Conservation (phyloP, 164 flowering plant species). For the Umbilicus rupestris region DNA sequence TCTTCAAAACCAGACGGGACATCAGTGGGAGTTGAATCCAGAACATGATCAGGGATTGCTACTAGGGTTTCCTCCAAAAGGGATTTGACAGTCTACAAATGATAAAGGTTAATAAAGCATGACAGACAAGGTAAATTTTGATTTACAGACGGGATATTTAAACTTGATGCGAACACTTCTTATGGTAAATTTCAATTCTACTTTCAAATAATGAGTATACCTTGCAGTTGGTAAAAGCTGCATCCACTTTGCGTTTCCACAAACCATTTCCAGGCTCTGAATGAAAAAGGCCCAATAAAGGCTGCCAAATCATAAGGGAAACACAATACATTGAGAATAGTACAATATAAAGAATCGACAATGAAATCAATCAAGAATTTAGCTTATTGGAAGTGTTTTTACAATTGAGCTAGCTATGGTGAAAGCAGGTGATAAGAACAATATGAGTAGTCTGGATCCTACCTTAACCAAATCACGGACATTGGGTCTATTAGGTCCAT, state of each 20-base stretch:
- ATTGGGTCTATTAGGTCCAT: conserved; percentile 58
- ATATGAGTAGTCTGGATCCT: conserved; percentile 2
- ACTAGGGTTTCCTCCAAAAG: conserved; percentile 70
- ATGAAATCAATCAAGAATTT: too few relatives aligned
- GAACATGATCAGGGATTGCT: conserved; percentile 65
- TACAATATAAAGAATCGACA: too few relatives aligned
- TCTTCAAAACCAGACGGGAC: conserved; percentile 26
- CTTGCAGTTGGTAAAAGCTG: conserved; percentile 60
- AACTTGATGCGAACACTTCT: not conserved
- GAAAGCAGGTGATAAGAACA: not conserved
- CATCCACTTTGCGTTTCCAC: conserved; percentile 90
- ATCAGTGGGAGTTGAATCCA: conserved; percentile 50
- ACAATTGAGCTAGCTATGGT: not conserved
- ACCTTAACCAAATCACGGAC: conserved; percentile 78
- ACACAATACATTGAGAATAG: not conserved
- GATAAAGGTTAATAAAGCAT: not conserved
- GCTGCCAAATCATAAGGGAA: conserved; percentile 38
- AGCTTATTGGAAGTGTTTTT: not conserved
- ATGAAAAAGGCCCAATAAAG: conserved; percentile 64
- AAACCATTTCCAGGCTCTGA: conserved; percentile 71
- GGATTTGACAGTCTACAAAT: conserved; percentile 60
- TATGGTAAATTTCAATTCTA: not conserved
- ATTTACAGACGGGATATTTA: not conserved
- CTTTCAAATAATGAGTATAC: conserved; percentile 26
- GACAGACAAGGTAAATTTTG: not conserved